phyloP scores from a whole-genome alignment of 148 eudicot genomes.

The Diospyros lotus region DNA sequence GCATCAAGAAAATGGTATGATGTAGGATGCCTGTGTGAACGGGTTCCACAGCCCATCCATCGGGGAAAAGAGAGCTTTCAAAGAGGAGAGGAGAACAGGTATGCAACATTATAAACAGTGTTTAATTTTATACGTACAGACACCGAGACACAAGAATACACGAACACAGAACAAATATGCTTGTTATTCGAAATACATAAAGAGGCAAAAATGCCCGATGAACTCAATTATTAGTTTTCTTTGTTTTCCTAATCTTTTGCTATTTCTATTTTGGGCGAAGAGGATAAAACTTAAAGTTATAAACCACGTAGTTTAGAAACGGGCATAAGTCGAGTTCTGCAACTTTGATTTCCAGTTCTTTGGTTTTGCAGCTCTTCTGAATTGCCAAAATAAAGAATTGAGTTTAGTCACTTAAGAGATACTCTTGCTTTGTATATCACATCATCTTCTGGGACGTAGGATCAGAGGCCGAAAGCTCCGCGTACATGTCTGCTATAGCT shows the following conservation, averaged over 20 bases:
- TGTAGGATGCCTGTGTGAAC: no score
- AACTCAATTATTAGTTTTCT: neutral
- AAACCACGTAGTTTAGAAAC: neutral
- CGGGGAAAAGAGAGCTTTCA: no score
- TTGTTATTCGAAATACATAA: no score
- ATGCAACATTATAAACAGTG: no score
- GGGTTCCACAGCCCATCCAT: no score
- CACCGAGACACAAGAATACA: no score
- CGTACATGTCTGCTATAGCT: slow-evolving; percentile 66
- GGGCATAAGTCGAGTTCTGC: neutral
- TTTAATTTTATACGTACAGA: no score
- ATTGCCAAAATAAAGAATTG: neutral
- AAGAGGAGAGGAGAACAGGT: no score
- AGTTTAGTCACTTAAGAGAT: neutral
- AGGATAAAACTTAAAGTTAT: neutral
- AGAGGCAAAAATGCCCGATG: neutral
- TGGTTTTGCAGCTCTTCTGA: neutral
- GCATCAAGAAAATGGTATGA: no score
- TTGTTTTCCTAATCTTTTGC: neutral
- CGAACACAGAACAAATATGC: no score
- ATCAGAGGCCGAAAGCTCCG: slow-evolving; percentile 39
- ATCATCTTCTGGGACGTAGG: slow-evolving; percentile 29
- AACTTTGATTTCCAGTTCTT: neutral
- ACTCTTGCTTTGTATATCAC: slow-evolving; percentile 14
- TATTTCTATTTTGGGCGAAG: no score